phyloP scores from a whole-genome alignment of 768 basidiomycete genomes.

The Leccinum obscurum region DNA sequence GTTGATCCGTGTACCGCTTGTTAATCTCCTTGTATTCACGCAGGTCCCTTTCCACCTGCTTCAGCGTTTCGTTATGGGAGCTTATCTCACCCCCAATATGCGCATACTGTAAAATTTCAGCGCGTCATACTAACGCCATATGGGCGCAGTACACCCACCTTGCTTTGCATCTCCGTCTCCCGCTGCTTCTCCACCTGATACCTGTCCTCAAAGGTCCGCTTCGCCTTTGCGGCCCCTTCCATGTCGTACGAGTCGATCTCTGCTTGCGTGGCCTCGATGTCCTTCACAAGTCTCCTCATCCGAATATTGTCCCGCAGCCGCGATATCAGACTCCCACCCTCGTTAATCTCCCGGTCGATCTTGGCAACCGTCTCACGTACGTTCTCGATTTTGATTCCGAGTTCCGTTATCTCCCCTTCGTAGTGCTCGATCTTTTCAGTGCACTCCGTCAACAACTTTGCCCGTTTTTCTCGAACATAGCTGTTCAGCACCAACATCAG shows the following conservation, averaged over 20 bases:
- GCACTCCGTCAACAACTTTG: constrained; percentile 58
- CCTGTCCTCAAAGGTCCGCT: constrained; percentile 79
- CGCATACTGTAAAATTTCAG: constrained; percentile 54
- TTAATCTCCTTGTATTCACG: constrained; percentile 86
- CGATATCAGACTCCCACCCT: constrained; percentile 65
- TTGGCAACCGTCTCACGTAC: constrained; percentile 47
- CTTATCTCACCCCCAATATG: constrained; percentile 82
- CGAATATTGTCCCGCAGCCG: constrained; percentile 84
- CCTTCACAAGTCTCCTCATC: constrained; percentile 62
- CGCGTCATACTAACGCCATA: not conserved
- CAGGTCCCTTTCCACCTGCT: constrained; percentile 66
- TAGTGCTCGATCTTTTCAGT: constrained; percentile 51
- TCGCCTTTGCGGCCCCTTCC: constrained; percentile 82
- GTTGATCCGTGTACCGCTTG: constrained; percentile 84
- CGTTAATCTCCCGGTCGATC: constrained; percentile 78
- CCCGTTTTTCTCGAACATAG: constrained; percentile 71
- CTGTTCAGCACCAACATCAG: constrained; percentile 38
- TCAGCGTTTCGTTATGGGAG: constrained; percentile 65
- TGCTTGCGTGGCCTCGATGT: constrained; percentile 64
- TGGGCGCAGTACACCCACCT: constrained; percentile 43
- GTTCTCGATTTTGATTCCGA: constrained; percentile 40
- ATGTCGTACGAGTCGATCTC: constrained; percentile 79
- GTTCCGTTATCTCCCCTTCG: constrained; percentile 45
- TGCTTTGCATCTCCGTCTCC: constrained; percentile 69
- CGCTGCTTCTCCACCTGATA: constrained; percentile 70